Percentiles rank a stretch among this genome's conserved stretches.
Conservation (phyloP, 2,329 filamentous ascomycete genomes). For the Chalaropsis thielavioides region DNA sequence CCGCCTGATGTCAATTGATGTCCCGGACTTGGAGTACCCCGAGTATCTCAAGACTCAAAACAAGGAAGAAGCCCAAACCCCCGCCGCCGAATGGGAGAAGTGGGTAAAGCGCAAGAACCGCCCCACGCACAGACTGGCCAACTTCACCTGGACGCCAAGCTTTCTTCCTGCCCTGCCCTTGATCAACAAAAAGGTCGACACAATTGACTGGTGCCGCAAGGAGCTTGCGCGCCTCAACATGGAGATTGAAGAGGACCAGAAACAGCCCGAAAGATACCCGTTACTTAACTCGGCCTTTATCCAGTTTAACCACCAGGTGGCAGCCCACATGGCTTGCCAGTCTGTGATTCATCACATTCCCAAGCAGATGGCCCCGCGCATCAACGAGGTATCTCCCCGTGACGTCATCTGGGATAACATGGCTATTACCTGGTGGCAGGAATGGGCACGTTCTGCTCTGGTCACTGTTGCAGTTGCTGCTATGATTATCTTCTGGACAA, state of each 20-base stretch:
- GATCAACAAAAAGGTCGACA: slow-evolving; percentile 82
- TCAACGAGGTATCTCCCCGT: slow-evolving; percentile 83
- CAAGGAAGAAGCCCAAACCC: slow-evolving; percentile 42
- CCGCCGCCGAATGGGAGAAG: slow-evolving; percentile 51
- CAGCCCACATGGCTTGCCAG: slow-evolving; percentile 96
- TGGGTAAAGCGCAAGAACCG: slow-evolving; percentile 72
- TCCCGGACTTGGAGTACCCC: slow-evolving; percentile 42
- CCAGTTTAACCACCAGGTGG: slow-evolving; percentile 95
- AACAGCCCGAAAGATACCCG: slow-evolving; percentile 70
- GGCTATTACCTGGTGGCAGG: slow-evolving; percentile 87
- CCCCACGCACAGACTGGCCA: slow-evolving; percentile 65
- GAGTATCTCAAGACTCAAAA: slow-evolving; percentile 48
- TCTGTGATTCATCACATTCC: slow-evolving; percentile 80
- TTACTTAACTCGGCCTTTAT: slow-evolving; percentile 95
- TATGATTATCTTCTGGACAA: slow-evolving; percentile 78
- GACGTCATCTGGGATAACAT: slow-evolving; percentile 97
- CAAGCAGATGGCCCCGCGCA: slow-evolving; percentile 80
- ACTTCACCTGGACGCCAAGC: slow-evolving; percentile 35
- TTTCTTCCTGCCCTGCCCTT: slow-evolving; percentile 72
- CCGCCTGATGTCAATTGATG: slow-evolving; percentile 22
- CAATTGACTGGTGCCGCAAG: slow-evolving; percentile 78
- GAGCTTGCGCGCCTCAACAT: slow-evolving; percentile 77
- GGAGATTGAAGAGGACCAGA: slow-evolving; percentile 84
- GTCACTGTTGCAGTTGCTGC: slow-evolving; percentile 52
- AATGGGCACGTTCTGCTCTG: slow-evolving; percentile 56